Evolutionary conservation across 495 filamentous ascomycete species (phyloP).

Genomic region (Penicillium cosmopolitanum): DNA sequence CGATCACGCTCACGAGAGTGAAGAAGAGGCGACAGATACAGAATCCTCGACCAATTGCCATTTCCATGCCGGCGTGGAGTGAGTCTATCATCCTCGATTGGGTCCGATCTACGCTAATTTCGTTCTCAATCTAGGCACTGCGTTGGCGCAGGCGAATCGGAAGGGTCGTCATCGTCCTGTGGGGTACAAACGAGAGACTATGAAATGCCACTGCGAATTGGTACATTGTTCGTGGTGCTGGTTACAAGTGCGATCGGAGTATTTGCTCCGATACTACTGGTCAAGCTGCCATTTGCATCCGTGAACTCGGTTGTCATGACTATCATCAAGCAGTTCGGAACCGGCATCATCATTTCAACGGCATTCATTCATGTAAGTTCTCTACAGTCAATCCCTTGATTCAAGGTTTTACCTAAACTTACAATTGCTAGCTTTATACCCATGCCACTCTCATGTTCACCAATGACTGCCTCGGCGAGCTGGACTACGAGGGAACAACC

Average conservation of each 20-base stretch:
- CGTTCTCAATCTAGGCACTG: conserved; percentile 47
- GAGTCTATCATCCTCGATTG: conserved; percentile 20
- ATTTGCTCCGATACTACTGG: conserved; percentile 44
- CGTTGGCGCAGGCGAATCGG: conserved; percentile 40
- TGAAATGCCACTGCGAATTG: conserved; percentile 61
- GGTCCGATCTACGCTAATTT: conserved; percentile 5
- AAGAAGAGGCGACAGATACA: conserved; percentile 10
- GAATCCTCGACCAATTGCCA: conserved; percentile 49
- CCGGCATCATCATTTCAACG: conserved; percentile 72
- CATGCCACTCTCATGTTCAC: conserved; percentile 65
- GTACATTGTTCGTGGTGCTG: conserved; percentile 63
- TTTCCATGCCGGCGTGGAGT: conserved; percentile 70
- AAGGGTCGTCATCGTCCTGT: conserved; percentile 40
- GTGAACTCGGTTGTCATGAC: conserved; percentile 51
- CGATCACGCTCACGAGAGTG: conserved; percentile 1
- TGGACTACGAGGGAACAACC: conserved; percentile 63
- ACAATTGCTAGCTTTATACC: conserved; percentile 56
- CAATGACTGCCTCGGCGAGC: conserved; percentile 63
- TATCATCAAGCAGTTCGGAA: conserved; percentile 70
- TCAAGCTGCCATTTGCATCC: conserved; percentile 32
- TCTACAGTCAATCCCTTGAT: background rate
- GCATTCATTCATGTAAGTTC: conserved; percentile 66
- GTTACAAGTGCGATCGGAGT: conserved; percentile 50
- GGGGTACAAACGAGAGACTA: conserved; percentile 54
- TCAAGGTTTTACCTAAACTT: background rate